Evolutionary conservation across 2,329 filamentous ascomycete genomes (phyloP).

Genomic region (Bisporella sp.): DNA sequence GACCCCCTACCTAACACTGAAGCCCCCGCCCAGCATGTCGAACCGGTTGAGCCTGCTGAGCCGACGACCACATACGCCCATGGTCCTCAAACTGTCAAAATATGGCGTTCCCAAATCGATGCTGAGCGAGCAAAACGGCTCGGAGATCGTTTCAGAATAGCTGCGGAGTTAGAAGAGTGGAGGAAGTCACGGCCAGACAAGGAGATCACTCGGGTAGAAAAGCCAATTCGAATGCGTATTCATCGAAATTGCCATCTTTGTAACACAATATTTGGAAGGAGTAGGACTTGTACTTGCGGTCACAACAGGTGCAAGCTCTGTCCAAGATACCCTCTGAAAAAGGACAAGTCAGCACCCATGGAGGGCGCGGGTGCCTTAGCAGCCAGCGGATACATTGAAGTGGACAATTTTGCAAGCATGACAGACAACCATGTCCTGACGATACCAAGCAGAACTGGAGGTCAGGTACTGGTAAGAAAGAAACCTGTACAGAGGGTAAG

Average conservation of each 20-base stretch:
- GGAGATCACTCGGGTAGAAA: conserved; percentile 51
- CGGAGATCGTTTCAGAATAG: conserved; percentile 30
- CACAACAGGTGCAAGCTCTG: conserved; percentile 79
- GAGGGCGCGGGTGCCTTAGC: conserved; percentile 42
- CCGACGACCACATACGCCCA: conserved; percentile 1
- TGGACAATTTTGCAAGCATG: conserved; percentile 1
- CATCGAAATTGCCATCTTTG: conserved; percentile 79
- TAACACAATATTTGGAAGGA: conserved; percentile 62
- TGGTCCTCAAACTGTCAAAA: conserved; percentile 12
- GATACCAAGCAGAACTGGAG: conserved; percentile 55
- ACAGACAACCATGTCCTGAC: conserved; percentile 47
- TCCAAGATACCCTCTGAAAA: conserved; percentile 55
- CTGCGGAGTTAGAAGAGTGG: conserved; percentile 28
- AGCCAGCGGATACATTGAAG: conserved; percentile 16
- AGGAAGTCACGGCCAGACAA: conserved; percentile 16
- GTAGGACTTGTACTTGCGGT: conserved; percentile 71
- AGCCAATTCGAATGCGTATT: conserved; percentile 70
- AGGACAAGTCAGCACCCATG: conserved; percentile 32
- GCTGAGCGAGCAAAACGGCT: conserved; percentile 28
- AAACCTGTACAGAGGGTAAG: conserved; percentile 66
- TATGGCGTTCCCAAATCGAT: conserved; percentile 22
- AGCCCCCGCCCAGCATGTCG: conserved; percentile 4
- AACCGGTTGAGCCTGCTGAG: neutral
- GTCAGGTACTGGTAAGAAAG: conserved; percentile 66
- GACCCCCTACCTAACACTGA: neutral